These are phyloP conservation scores for Bidens hawaiensis DNA, from an alignment of 140 eudicot species.

Conservation along the genomic window DNA sequence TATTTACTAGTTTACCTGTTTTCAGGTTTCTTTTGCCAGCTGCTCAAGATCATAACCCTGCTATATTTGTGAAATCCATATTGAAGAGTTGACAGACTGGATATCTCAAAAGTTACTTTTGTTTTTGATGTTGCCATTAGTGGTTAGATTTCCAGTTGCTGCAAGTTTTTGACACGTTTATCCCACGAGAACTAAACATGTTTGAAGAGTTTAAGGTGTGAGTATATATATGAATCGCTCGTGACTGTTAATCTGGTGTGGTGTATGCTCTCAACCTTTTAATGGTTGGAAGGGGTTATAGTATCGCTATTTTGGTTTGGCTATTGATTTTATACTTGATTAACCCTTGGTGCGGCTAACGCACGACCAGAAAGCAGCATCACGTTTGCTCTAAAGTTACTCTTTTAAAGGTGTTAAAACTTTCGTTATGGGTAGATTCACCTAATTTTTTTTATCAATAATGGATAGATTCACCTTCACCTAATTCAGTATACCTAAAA, in stretches of 20 bases:
- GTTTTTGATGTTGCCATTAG: conserved; percentile 15
- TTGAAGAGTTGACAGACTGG: background rate
- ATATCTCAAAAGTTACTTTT: conserved; percentile 1
- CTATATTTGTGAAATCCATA: conserved; percentile 1
- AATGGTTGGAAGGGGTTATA: conserved; percentile 14
- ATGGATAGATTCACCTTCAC: background rate
- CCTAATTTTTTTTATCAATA: no score
- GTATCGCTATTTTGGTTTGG: conserved; percentile 7
- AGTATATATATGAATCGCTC: conserved; percentile 3
- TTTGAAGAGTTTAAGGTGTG: conserved; percentile 13
- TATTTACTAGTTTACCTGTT: background rate
- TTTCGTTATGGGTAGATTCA: no score
- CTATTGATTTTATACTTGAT: background rate
- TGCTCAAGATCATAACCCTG: conserved; percentile 3
- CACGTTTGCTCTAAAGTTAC: background rate
- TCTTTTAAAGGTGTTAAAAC: background rate
- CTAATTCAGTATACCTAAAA: background rate
- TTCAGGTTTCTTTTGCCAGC: background rate
- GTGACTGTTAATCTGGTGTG: background rate
- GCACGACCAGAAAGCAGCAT: background rate
- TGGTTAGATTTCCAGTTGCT: conserved; percentile 7
- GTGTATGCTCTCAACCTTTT: background rate
- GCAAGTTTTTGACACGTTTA: conserved; percentile 2
- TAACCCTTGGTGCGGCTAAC: background rate
- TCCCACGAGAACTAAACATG: conserved; percentile 4